Evolutionary conservation across 2,329 filamentous ascomycete species (phyloP).

Genomic region (Botryotinia calthae): DNA sequence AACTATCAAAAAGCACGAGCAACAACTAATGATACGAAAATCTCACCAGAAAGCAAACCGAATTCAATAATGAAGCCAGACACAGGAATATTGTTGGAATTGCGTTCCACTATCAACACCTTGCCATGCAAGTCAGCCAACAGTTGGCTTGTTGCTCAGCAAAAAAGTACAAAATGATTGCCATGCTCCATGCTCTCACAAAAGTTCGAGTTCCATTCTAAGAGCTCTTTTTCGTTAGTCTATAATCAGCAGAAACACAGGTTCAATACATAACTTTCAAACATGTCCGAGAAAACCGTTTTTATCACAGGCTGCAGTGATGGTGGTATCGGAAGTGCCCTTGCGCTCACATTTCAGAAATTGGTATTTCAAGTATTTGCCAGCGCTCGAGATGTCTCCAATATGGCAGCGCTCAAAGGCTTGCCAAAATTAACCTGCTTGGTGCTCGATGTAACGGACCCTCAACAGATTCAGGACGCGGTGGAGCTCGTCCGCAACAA

Average conservation of each 20-base stretch:
- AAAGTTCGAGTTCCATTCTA: not conserved
- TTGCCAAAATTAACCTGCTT: constrained; percentile 39
- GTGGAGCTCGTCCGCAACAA: constrained; percentile 36
- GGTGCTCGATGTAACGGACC: constrained; percentile 42
- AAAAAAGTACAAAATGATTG: not conserved
- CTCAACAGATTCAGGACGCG: constrained; percentile 37
- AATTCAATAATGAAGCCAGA: not conserved
- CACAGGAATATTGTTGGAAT: not conserved
- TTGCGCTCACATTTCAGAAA: constrained; percentile 40
- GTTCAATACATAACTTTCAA: not conserved
- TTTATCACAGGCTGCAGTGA: constrained; percentile 43
- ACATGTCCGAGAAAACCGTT: constrained; percentile 18
- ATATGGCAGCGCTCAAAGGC: constrained; percentile 31
- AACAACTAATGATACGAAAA: not conserved
- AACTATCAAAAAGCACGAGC: not conserved
- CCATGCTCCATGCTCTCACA: not conserved
- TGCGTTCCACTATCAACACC: not conserved
- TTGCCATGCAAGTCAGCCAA: not conserved
- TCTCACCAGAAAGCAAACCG: not conserved
- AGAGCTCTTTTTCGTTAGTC: not conserved
- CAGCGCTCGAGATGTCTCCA: constrained; percentile 40
- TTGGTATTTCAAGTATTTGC: constrained; percentile 42
- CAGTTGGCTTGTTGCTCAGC: not conserved
- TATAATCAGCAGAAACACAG: not conserved
- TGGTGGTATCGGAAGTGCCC: constrained; percentile 42